A percentile compares a stretch with the other conserved stretches of the same genome.
Evolutionary conservation across 1,284 basidiomycete species (phyloP).

Genomic region (Fomitopsis pinicola): DNA sequence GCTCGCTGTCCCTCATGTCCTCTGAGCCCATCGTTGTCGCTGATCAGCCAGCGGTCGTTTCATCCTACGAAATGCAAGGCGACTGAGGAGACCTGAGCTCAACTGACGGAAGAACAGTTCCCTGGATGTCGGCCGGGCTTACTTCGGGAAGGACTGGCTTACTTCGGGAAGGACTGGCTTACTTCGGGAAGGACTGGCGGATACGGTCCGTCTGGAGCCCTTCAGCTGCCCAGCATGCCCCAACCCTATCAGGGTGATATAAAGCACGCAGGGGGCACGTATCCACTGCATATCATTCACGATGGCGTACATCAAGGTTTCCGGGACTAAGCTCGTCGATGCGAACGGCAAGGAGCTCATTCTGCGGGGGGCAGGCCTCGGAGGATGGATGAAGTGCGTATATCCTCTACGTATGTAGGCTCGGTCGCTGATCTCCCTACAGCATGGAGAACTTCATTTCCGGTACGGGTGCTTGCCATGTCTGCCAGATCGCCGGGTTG

Average conservation of each 20-base stretch:
- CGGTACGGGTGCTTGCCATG: conserved; percentile 24
- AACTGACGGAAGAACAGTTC: not conserved
- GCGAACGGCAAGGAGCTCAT: conserved; percentile 50
- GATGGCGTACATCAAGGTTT: conserved; percentile 47
- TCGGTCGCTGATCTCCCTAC: not conserved
- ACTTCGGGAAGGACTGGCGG: conserved; percentile 2
- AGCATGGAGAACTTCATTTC: conserved; percentile 66
- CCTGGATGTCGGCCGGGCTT: not conserved
- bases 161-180: no score
- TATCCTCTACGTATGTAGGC: no score
- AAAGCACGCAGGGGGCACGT: not conserved
- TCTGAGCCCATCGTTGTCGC: no score
- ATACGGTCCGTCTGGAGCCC: not conserved
- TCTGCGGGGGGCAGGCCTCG: conserved; percentile 63
- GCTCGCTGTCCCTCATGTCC: no score
- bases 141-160: no score
- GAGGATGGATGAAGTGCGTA: conserved; percentile 68
- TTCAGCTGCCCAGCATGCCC: not conserved
- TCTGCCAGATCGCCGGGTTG: not conserved
- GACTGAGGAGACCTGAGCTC: not conserved
- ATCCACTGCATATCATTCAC: not conserved
- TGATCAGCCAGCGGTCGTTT: no score
- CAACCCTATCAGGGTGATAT: not conserved
- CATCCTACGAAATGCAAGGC: no score
- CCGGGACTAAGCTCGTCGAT: conserved; percentile 54